Percentiles rank a stretch among this genome's conserved stretches.
Evolutionary conservation across 2,329 filamentous ascomycete genomes (phyloP).

Genomic region (Penicillium vulpinum): DNA sequence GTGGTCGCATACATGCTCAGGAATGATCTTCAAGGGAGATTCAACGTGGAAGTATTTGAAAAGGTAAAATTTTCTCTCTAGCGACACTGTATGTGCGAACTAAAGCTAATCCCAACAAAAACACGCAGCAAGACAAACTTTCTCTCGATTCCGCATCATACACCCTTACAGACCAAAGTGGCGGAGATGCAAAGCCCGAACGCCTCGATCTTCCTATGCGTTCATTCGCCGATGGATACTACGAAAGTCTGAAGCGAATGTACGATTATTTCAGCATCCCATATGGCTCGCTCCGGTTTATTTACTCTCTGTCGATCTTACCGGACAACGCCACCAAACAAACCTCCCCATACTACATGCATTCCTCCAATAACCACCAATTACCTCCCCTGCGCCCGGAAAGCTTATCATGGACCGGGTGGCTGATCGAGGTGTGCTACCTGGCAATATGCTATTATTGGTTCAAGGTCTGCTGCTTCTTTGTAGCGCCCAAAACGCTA

Average conservation of each 20-base stretch:
- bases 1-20: slow-evolving; percentile 49
- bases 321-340: slow-evolving; percentile 1
- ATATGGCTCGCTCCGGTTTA: slow-evolving; percentile 53
- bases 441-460: slow-evolving; percentile 54
- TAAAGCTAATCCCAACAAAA: slow-evolving; percentile 6
- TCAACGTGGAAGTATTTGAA: slow-evolving; percentile 49
- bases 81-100: neutral
- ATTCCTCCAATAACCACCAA: slow-evolving; percentile 57
- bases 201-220: slow-evolving; percentile 54
- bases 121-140: slow-evolving; percentile 41
- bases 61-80: slow-evolving; percentile 34
- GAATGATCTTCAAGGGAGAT: slow-evolving; percentile 43
- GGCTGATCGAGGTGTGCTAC: slow-evolving; percentile 49
- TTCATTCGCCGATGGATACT: slow-evolving; percentile 55
- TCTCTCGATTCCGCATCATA: slow-evolving; percentile 50
- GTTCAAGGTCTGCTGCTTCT: slow-evolving; percentile 56
- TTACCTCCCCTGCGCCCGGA: slow-evolving; percentile 44
- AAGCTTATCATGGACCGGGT: slow-evolving; percentile 32
- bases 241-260: slow-evolving; percentile 57
- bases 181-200: slow-evolving; percentile 16
- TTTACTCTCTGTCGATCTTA: slow-evolving; percentile 53
- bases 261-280: slow-evolving; percentile 56
- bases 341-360: slow-evolving; percentile 49
- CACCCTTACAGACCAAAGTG: slow-evolving; percentile 30
- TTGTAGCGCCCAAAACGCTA: slow-evolving; percentile 40